Percentiles rank a stretch among this genome's conserved stretches.
Conservation (phyloP, 331 rosid species). For the Rosa hybrid region DNA sequence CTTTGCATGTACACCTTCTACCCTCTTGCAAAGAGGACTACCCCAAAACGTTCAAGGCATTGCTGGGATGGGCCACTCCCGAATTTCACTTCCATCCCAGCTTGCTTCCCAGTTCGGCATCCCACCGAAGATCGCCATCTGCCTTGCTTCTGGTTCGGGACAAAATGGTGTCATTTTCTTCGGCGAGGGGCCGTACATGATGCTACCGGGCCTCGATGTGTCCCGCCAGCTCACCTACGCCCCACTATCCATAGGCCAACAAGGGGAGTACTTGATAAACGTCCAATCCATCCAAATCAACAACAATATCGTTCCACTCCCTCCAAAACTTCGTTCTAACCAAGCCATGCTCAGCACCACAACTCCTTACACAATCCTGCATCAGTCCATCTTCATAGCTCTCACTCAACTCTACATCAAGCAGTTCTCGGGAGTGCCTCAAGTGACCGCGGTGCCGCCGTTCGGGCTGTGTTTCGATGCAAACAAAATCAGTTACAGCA, state of each 20-base stretch:
- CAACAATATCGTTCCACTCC: constrained; percentile 27
- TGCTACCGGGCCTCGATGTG: constrained; percentile 22
- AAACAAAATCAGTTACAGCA: not conserved
- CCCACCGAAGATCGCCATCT: constrained; percentile 38
- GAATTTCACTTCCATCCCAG: constrained; percentile 45
- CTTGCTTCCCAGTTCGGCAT: constrained; percentile 49
- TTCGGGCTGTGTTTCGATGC: constrained; percentile 50
- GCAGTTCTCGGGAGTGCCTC: constrained; percentile 20
- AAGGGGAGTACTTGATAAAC: constrained; percentile 48
- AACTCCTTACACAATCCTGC: constrained; percentile 40
- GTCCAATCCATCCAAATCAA: constrained; percentile 39
- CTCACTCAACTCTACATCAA: constrained; percentile 24
- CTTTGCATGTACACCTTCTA: constrained; percentile 57
- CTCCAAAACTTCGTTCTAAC: not conserved
- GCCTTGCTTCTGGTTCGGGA: constrained; percentile 32
- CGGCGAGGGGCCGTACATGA: constrained; percentile 36
- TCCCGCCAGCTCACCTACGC: constrained; percentile 33
- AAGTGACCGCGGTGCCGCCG: constrained; percentile 40
- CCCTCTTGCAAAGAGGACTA: constrained; percentile 34
- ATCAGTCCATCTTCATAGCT: constrained; percentile 31
- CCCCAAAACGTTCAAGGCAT: constrained; percentile 45
- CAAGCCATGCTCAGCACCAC: constrained; percentile 47
- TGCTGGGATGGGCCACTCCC: constrained; percentile 45
- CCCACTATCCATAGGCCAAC: constrained; percentile 36
- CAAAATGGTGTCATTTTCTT: constrained; percentile 39